A percentile compares a stretch with the other conserved stretches of the same genome.
phyloP scores from a whole-genome alignment of 768 basidiomycete species.

The Macrocybe gigantea region DNA sequence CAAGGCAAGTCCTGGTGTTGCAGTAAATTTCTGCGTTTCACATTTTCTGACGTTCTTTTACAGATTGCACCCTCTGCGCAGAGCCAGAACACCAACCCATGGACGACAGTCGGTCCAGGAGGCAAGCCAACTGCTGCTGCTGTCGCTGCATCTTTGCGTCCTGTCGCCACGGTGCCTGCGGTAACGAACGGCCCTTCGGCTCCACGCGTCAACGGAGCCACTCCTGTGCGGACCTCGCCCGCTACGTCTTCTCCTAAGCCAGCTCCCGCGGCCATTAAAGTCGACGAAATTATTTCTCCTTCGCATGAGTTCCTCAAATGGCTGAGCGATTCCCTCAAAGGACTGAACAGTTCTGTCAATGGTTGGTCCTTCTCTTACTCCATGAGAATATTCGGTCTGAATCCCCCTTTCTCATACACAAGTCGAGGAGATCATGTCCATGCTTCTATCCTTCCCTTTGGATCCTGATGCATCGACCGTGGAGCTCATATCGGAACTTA shows the following conservation, averaged over 20 bases:
- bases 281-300: slow-evolving; percentile 66
- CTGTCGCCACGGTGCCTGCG: neutral
- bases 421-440: slow-evolving; percentile 94
- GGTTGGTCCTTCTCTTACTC: slow-evolving; percentile 33
- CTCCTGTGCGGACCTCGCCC: slow-evolving; percentile 15
- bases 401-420: neutral
- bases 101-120: slow-evolving; percentile 83
- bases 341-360: slow-evolving; percentile 65
- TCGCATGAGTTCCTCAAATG: slow-evolving; percentile 91
- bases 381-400: neutral
- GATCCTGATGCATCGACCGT: slow-evolving; percentile 77
- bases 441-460: slow-evolving; percentile 91
- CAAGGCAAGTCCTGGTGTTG: slow-evolving; percentile 42
- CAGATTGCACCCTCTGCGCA: slow-evolving; percentile 20
- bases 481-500: slow-evolving; percentile 93
- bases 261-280: slow-evolving; percentile 29
- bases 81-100: slow-evolving; percentile 27
- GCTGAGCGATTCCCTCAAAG: slow-evolving; percentile 81
- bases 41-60: slow-evolving; percentile 9
- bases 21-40: slow-evolving; percentile 2
- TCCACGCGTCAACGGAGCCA: slow-evolving; percentile 29
- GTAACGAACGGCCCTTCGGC: slow-evolving; percentile 22
- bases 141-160: slow-evolving; percentile 21
- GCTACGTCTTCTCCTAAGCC: slow-evolving; percentile 22
- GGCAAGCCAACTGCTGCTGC: slow-evolving; percentile 49